Evolutionary conservation across 345 rosid species (phyloP).

Genomic region (Adansonia digitata): DNA sequence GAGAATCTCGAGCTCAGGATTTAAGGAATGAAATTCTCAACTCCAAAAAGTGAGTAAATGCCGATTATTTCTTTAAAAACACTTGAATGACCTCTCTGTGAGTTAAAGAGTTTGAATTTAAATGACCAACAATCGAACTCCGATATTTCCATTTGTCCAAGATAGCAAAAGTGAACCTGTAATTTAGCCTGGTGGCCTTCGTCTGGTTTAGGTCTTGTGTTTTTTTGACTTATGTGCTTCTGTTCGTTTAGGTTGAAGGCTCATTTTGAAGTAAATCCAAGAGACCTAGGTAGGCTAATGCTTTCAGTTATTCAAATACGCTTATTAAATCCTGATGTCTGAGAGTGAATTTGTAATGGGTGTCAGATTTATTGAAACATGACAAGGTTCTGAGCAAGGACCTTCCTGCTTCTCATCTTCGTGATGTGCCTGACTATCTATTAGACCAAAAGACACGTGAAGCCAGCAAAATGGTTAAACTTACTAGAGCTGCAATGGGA

Average conservation of each 20-base stretch:
- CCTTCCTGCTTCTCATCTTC: slow-evolving; percentile 58
- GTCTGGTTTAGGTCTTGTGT: not conserved
- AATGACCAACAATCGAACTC: not conserved
- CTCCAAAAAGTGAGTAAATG: slow-evolving; percentile 74
- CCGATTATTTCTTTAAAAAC: not conserved
- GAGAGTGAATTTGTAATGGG: slow-evolving; percentile 11
- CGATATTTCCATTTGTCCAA: not conserved
- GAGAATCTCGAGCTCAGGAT: slow-evolving; percentile 93
- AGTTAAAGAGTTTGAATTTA: not conserved
- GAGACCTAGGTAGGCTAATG: slow-evolving; percentile 48
- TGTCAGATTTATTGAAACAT: slow-evolving; percentile 71
- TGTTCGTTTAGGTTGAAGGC: slow-evolving; percentile 61
- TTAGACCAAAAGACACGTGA: slow-evolving; percentile 67
- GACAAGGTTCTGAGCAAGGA: slow-evolving; percentile 79
- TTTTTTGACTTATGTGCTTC: slow-evolving; percentile 9
- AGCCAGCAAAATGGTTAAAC: slow-evolving; percentile 81
- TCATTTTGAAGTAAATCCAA: slow-evolving; percentile 83
- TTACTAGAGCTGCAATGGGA: slow-evolving; percentile 87
- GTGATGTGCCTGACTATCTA: slow-evolving; percentile 71
- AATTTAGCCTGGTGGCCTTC: not conserved
- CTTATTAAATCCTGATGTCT: not conserved
- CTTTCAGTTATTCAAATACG: not conserved
- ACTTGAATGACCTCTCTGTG: not conserved
- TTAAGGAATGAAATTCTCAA: slow-evolving; percentile 83
- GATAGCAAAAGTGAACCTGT: not conserved